Percentiles rank a stretch among this genome's conserved stretches.
Evolutionary conservation across 2,329 filamentous ascomycete species (phyloP).

Genomic region (Aureobasidium sp.): DNA sequence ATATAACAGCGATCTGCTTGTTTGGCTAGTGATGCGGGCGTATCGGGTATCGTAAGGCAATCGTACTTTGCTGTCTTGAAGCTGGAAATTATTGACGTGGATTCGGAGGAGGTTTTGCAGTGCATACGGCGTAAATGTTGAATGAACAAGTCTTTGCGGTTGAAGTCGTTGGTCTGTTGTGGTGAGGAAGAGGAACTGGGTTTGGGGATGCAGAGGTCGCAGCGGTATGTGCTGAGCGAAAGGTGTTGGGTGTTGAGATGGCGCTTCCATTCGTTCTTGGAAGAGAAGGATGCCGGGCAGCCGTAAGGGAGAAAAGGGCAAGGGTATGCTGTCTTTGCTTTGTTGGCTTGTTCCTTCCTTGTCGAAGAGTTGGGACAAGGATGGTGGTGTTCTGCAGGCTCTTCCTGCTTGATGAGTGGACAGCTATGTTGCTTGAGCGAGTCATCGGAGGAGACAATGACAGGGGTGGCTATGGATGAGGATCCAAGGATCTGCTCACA

Average conservation of each 20-base stretch:
- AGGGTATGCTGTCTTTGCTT: conserved; percentile 42
- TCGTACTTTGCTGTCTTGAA: conserved; percentile 9
- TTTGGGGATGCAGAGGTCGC: conserved; percentile 49
- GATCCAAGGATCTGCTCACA: background rate
- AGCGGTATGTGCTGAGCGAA: conserved; percentile 46
- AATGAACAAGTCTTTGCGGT: conserved; percentile 84
- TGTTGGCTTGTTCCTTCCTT: background rate
- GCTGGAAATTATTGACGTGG: conserved; percentile 21
- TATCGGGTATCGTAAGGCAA: background rate
- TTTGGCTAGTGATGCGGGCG: conserved; percentile 32
- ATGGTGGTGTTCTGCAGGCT: background rate
- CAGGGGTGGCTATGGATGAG: background rate
- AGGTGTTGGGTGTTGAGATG: conserved; percentile 78
- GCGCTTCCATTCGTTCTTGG: conserved; percentile 94
- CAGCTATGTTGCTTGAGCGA: background rate
- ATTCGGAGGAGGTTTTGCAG: conserved; percentile 31
- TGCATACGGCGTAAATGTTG: conserved; percentile 88
- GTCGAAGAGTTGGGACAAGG: background rate
- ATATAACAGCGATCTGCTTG: conserved; percentile 51
- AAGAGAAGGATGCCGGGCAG: conserved; percentile 62
- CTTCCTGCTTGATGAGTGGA: background rate
- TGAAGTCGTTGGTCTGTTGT: conserved; percentile 55
- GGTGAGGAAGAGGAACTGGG: conserved; percentile 7
- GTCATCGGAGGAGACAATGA: background rate
- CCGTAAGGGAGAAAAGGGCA: conserved; percentile 75